Conservation (phyloP, 139 green algal genomes). For the Chlorokybus atmophyticus region DNA sequence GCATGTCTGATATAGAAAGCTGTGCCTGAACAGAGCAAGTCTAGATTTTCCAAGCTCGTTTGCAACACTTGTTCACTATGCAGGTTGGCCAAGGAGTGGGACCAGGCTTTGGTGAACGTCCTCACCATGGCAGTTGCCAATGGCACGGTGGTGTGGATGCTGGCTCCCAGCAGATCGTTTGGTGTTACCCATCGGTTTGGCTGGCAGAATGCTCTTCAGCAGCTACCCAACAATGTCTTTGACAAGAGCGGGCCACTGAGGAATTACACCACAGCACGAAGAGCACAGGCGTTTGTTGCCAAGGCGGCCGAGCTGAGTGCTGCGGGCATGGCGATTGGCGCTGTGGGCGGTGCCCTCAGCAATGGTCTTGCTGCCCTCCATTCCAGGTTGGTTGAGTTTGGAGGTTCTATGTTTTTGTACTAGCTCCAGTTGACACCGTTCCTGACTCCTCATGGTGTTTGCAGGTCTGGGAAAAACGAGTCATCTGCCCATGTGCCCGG, state of each 20-base stretch:
- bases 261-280: slow-evolving; percentile 48
- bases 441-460: neutral
- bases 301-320: slow-evolving; percentile 76
- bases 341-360: too few relatives aligned
- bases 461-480: slow-evolving; percentile 32
- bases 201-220: slow-evolving; percentile 65
- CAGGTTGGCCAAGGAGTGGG: slow-evolving; percentile 64
- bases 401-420: too few relatives aligned
- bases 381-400: slow-evolving; percentile 8
- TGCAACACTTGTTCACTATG: too few relatives aligned
- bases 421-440: slow-evolving; percentile 16
- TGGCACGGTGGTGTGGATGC: slow-evolving; percentile 66
- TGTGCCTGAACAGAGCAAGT: too few relatives aligned
- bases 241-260: slow-evolving; percentile 63
- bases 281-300: slow-evolving; percentile 52
- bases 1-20: too few relatives aligned
- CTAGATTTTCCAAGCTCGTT: too few relatives aligned
- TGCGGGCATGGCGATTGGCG: slow-evolving; percentile 55
- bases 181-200: slow-evolving; percentile 50
- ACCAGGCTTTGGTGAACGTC: slow-evolving; percentile 76
- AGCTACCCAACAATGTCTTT: slow-evolving; percentile 69
- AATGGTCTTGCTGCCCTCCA: too few relatives aligned
- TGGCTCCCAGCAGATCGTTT: slow-evolving; percentile 67
- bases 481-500: slow-evolving; percentile 60
- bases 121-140: slow-evolving; percentile 63